These are phyloP conservation scores for Ascobolus immersus DNA, from an alignment of 495 filamentous ascomycete species.

Conservation along the genomic window DNA sequence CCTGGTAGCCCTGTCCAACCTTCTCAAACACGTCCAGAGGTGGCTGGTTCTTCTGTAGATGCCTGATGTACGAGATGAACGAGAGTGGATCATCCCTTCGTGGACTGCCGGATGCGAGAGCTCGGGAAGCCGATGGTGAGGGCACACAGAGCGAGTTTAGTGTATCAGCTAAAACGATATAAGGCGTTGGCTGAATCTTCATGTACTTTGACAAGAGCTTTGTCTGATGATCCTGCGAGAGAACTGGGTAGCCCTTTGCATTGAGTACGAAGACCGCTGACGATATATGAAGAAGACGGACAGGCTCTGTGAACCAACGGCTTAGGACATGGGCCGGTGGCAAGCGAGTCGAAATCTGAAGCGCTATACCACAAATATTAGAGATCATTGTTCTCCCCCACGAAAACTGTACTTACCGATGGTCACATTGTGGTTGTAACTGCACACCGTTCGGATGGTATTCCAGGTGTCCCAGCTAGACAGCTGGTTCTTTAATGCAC, in stretches of 20 bases:
- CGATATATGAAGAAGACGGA: constrained; percentile 51
- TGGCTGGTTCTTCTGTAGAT: constrained; percentile 64
- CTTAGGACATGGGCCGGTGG: constrained; percentile 48
- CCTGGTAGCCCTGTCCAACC: constrained; percentile 60
- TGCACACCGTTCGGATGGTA: constrained; percentile 59
- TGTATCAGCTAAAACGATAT: constrained; percentile 14
- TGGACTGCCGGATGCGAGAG: constrained; percentile 17
- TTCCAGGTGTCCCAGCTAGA: constrained; percentile 82
- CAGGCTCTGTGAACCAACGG: constrained; percentile 83
- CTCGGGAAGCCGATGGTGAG: constrained; percentile 2
- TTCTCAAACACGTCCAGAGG: constrained; percentile 33
- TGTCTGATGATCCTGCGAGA: constrained; percentile 52
- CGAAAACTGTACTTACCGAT: constrained; percentile 43
- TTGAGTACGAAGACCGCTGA: constrained; percentile 48
- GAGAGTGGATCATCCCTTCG: constrained; percentile 29
- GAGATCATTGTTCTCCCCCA: not conserved
- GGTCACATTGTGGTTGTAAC: constrained; percentile 53
- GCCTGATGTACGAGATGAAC: constrained; percentile 56
- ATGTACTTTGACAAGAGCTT: constrained; percentile 56
- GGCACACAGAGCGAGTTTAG: constrained; percentile 3
- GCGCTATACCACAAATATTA: constrained; percentile 24
- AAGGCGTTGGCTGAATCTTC: constrained; percentile 18
- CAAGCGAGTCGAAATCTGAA: constrained; percentile 57
- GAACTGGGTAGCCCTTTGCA: constrained; percentile 50
- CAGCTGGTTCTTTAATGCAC: constrained; percentile 10